phyloP scores from a whole-genome alignment of 1,284 basidiomycete genomes.

The Stereum hirsutum region DNA sequence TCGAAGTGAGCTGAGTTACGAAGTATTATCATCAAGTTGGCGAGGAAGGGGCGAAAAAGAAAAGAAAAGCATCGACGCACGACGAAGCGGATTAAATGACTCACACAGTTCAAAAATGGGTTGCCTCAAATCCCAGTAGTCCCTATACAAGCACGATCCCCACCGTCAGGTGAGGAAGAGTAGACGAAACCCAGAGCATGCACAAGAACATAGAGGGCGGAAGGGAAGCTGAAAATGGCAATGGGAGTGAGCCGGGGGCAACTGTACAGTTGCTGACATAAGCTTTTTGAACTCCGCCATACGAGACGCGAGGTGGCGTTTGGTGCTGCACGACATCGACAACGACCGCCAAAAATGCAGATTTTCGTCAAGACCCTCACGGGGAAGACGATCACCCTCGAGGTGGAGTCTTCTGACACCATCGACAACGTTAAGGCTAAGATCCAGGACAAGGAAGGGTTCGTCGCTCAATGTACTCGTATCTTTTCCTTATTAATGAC shows the following conservation, averaged over 20 bases:
- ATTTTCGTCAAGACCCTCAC: slow-evolving; percentile 96
- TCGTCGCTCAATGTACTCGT: slow-evolving; percentile 17
- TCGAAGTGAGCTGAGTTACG: slow-evolving; percentile 66
- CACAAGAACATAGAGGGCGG: too few relatives aligned
- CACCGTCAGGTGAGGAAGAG: too few relatives aligned
- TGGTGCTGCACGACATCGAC: not conserved
- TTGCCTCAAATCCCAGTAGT: too few relatives aligned
- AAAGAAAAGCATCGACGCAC: not conserved
- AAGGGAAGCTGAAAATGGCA: not conserved
- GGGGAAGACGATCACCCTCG: slow-evolving; percentile 98
- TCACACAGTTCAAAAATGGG: slow-evolving; percentile 3
- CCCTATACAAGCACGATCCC: too few relatives aligned
- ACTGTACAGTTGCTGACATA: slow-evolving; percentile 30
- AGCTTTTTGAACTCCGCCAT: slow-evolving; percentile 5
- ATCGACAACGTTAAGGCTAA: slow-evolving; percentile 98
- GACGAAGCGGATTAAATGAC: not conserved
- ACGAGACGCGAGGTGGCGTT: not conserved
- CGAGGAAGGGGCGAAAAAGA: not conserved
- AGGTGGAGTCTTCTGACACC: slow-evolving; percentile 94
- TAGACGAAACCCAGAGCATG: not conserved
- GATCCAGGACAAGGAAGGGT: slow-evolving; percentile 93
- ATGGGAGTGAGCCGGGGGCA: slow-evolving; percentile 4
- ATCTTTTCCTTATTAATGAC: not conserved
- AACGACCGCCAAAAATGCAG: slow-evolving; percentile 53
- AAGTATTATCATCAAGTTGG: slow-evolving; percentile 34